phyloP scores from a whole-genome alignment of 2,329 filamentous ascomycete species.

The Aspergillus latus region DNA sequence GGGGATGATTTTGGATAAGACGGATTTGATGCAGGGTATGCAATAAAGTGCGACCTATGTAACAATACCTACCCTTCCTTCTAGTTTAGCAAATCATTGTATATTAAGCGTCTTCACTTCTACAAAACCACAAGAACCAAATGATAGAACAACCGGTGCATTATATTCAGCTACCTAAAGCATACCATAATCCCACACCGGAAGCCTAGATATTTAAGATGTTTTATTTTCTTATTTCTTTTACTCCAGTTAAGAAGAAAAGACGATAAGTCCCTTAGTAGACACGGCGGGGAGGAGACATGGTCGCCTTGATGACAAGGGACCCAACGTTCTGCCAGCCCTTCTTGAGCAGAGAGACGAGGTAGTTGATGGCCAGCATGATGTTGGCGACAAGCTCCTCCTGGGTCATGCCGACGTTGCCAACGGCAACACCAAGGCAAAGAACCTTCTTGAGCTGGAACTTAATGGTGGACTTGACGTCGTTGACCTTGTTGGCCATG shows the following conservation, averaged over 20 bases:
- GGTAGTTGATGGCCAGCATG: constrained; percentile 99
- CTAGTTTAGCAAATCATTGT: background rate
- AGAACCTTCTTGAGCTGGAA: constrained; percentile 99
- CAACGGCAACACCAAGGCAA: constrained; percentile 98
- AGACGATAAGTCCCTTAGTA: constrained; percentile 66
- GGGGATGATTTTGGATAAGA: constrained; percentile 86
- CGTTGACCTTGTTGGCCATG: constrained; percentile 90
- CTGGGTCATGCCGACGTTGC: constrained; percentile 95
- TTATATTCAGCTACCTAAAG: constrained; percentile 36
- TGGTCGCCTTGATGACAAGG: constrained; percentile 99
- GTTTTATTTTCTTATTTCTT: background rate
- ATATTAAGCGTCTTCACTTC: background rate
- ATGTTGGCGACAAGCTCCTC: constrained; percentile 98
- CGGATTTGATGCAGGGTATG: constrained; percentile 93
- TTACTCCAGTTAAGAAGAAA: constrained; percentile 3
- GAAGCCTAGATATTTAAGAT: constrained; percentile 20
- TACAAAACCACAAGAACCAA: background rate
- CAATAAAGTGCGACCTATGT: constrained; percentile 46
- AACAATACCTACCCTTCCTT: background rate
- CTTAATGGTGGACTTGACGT: constrained; percentile 99
- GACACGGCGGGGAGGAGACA: constrained; percentile 96
- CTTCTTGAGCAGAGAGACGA: constrained; percentile 99
- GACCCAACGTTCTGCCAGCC: constrained; percentile 99
- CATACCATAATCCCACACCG: constrained; percentile 29
- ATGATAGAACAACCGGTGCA: constrained; percentile 31